Evolutionary conservation across 305 asterid species (phyloP).

Genomic region (Fraxinus sp.): DNA sequence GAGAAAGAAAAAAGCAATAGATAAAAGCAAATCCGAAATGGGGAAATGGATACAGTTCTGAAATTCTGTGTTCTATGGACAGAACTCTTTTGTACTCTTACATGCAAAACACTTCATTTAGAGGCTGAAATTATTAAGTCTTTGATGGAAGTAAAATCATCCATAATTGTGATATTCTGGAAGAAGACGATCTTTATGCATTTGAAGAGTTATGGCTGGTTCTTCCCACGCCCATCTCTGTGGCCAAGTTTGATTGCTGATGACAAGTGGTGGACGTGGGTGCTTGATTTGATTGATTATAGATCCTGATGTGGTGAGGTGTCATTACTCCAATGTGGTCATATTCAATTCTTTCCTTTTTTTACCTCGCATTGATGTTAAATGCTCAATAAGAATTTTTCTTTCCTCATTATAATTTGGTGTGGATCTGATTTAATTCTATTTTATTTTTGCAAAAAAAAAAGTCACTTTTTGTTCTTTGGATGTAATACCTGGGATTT

Average conservation of each 20-base stretch:
- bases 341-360: slow-evolving; percentile 32
- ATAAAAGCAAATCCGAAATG: neutral
- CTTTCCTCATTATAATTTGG: neutral
- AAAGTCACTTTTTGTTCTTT: neutral
- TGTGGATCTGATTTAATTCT: neutral
- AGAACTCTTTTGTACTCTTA: slow-evolving; percentile 17
- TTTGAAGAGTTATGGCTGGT: slow-evolving; percentile 36
- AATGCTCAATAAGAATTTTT: slow-evolving; percentile 24
- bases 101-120: slow-evolving; percentile 21
- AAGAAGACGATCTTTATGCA: slow-evolving; percentile 26
- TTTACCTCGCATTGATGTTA: slow-evolving; percentile 18
- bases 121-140: slow-evolving; percentile 25
- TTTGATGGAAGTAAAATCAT: slow-evolving; percentile 22
- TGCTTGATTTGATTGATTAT: slow-evolving; percentile 37
- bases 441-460: slow-evolving; percentile 3
- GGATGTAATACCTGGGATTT: slow-evolving; percentile 1
- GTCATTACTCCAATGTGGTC: slow-evolving; percentile 39
- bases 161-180: slow-evolving; percentile 30
- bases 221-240: slow-evolving; percentile 24
- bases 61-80: slow-evolving; percentile 12
- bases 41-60: neutral
- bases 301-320: slow-evolving; percentile 46
- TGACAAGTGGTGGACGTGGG: slow-evolving; percentile 30
- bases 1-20: slow-evolving; percentile 8
- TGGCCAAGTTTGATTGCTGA: slow-evolving; percentile 33